Evolutionary conservation across 225 moss, liverwort and hornwort genomes (phyloP).

Genomic region (Neckera pumila): DNA sequence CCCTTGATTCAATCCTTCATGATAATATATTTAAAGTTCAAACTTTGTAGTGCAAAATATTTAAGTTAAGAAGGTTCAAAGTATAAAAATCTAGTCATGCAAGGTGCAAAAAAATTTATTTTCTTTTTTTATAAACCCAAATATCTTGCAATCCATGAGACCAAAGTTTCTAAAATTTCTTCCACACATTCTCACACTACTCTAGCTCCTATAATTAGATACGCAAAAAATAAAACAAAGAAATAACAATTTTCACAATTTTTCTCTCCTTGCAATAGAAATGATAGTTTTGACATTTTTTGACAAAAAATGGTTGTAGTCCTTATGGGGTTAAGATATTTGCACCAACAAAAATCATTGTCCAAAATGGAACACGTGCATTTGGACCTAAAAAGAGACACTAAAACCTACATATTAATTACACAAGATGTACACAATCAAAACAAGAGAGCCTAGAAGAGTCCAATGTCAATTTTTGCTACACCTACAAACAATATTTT

Average conservation of each 20-base stretch:
- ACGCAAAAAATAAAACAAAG: neutral
- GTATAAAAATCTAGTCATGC: neutral
- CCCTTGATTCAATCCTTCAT: neutral
- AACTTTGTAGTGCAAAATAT: fast-evolving
- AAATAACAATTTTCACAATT: neutral
- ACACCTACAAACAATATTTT: neutral
- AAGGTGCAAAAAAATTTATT: neutral
- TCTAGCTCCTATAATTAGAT: fast-evolving
- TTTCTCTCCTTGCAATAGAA: neutral
- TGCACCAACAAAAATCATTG: neutral
- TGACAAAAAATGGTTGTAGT: neutral
- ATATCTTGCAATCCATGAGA: fast-evolving
- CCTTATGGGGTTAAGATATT: fast-evolving
- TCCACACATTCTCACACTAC: fast-evolving
- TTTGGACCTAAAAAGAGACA: neutral
- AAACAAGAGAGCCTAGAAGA: neutral
- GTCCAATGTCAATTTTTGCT: fast-evolving
- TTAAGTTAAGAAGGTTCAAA: neutral
- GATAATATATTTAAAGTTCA: neutral
- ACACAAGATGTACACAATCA: neutral
- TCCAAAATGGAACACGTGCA: neutral
- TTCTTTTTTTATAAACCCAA: fast-evolving
- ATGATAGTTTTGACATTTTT: neutral
- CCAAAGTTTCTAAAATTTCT: neutral
- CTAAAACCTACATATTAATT: neutral